Conservation (phyloP, 345 rosid genomes). For the Diplotaxis tenuifolia region DNA sequence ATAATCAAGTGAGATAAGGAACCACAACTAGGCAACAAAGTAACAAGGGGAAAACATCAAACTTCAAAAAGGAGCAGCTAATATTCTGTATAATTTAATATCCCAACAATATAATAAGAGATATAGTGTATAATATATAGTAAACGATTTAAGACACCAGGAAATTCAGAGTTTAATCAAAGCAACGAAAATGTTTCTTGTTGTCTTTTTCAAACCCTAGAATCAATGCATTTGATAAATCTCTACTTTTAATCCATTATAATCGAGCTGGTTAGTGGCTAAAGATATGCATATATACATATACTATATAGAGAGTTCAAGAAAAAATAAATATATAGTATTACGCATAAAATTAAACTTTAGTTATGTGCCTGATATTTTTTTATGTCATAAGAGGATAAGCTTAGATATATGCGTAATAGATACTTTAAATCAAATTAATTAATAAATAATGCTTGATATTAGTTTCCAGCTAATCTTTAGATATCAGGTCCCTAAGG, state of each 20-base stretch:
- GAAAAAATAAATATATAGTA: too few relatives aligned
- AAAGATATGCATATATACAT: conserved; percentile 17
- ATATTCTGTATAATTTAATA: conserved; percentile 30
- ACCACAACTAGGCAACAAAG: conserved; percentile 58
- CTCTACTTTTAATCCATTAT: conserved; percentile 48
- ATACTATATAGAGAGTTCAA: background rate
- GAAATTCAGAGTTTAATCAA: conserved; percentile 43
- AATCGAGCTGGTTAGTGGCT: conserved; percentile 34
- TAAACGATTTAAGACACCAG: conserved; percentile 31
- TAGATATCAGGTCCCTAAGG: background rate
- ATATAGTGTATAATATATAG: conserved; percentile 29
- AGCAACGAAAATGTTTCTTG: conserved; percentile 50
- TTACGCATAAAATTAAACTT: conserved; percentile 1
- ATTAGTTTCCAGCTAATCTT: conserved; percentile 11
- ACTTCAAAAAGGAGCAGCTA: conserved; percentile 46
- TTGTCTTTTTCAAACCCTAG: conserved; percentile 71
- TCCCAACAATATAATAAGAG: conserved; percentile 16
- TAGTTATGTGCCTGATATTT: conserved; percentile 28
- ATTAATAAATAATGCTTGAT: background rate
- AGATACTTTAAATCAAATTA: background rate
- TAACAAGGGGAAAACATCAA: conserved; percentile 76
- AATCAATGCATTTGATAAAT: conserved; percentile 55
- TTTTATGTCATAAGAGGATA: conserved; percentile 42
- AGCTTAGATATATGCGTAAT: conserved; percentile 36
- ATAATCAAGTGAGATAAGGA: conserved; percentile 44